Evolutionary conservation across 257 asterid species (phyloP).

Genomic region (Solanum peruvianum): DNA sequence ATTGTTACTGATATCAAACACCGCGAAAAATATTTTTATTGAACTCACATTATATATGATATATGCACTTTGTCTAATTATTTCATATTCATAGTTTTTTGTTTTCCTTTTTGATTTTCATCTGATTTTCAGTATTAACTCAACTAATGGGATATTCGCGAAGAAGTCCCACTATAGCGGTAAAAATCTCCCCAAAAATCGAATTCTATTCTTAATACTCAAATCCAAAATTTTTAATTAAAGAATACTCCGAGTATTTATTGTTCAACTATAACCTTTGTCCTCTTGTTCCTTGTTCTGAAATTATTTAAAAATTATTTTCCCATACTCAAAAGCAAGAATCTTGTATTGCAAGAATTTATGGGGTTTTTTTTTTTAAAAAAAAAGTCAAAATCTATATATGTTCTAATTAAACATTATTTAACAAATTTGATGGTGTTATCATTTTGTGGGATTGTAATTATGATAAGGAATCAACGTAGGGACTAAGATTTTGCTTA

Average conservation of each 20-base stretch:
- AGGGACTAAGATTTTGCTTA: neutral
- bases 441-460: neutral
- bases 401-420: neutral
- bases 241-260: neutral
- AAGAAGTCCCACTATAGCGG: neutral
- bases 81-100: neutral
- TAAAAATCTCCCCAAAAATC: neutral
- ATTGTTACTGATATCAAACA: neutral
- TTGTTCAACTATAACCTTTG: neutral
- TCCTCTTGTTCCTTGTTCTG: neutral
- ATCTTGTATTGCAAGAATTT: neutral
- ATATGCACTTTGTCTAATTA: neutral
- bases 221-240: neutral
- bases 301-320: neutral
- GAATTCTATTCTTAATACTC: neutral
- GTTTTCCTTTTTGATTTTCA: neutral
- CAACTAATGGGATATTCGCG: accelerated
- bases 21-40: too few relatives aligned
- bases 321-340: neutral
- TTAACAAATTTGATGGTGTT: slow-evolving; percentile 1
- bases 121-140: neutral
- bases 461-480: neutral
- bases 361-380: accelerated
- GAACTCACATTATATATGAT: neutral
- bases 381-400: neutral